Evolutionary conservation across 2,329 filamentous ascomycete species (phyloP), one percentile per base, ranked within the genome.

Genomic region (Microsporum canis): DNA sequence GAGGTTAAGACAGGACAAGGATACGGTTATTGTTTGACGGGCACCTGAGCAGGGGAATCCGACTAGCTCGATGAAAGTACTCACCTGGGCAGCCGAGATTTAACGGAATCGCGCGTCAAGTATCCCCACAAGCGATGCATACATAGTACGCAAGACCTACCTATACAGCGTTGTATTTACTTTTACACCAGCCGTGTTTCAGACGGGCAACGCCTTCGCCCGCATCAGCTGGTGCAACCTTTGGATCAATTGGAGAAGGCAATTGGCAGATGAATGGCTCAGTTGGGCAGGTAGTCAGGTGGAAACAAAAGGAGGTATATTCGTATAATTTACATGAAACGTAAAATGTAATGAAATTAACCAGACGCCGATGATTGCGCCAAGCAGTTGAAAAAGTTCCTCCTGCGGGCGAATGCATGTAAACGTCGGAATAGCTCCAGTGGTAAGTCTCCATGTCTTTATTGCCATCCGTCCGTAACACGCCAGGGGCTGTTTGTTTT

Each of bases 321-420:
- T 53, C 29, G 43, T 47, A 53, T 53, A 53, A 53, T 53, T 33
- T 53, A 53, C 49, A 53, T 34, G 31, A n/a, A 34, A 53, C 34
- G 49, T 29, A 53, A n/a, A 53, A 33, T 33, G 12, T 14, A 34
- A 17, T 53, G 49, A 34, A 33, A 53, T 33, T 33, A 34, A 10
- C 33, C 27, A 53, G 49, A 53, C 17, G 17, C 17, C 17, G 27
- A 33, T 34, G 49, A 53, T 31, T 33, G 49, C 14, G 49, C 49
- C 49, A 34, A 53, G 29, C 29, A 33, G 49, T 34, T 5, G 49
- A 33, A 14, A 34, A 53, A 17, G 27, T 8, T 53, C 10, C 29
- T 29, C 17, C 10, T 36, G 34, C 4, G 39, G 39, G 10, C 4
- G n/a, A 43, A 43, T 43, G 17, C 17, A 23, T 23, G 17, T 23